These are phyloP conservation scores for Penicillium nucicola DNA, from an alignment of 495 filamentous ascomycete species.

Conservation along the genomic window DNA sequence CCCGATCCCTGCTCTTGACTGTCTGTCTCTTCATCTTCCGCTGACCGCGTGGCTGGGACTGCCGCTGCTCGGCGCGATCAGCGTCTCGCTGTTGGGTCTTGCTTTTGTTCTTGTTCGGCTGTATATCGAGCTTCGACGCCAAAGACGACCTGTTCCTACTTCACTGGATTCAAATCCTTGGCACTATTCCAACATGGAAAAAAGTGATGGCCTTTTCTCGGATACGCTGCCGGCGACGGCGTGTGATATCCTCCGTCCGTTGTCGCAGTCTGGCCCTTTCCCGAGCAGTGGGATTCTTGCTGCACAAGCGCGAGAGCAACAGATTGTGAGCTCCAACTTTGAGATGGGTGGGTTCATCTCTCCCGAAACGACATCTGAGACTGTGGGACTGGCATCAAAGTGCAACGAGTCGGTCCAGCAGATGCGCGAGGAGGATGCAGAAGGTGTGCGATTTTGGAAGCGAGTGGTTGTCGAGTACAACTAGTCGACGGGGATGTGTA, in stretches of 20 bases:
- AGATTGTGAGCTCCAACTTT: not conserved
- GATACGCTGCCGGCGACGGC: conserved; percentile 20
- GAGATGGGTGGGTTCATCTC: not conserved
- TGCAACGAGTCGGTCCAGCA: conserved; percentile 25
- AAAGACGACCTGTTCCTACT: not conserved
- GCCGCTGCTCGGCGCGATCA: not conserved
- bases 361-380: not conserved
- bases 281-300: conserved; percentile 30
- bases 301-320: conserved; percentile 15
- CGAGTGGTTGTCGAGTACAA: conserved; percentile 37
- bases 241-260: conserved; percentile 35
- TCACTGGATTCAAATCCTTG: not conserved
- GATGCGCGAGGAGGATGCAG: conserved; percentile 29
- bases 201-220: conserved; percentile 1
- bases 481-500: conserved; percentile 6
- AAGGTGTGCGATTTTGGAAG: conserved; percentile 32
- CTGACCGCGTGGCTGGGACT: not conserved
- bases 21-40: not conserved
- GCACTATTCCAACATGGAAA: conserved; percentile 18
- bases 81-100: not conserved
- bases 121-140: not conserved
- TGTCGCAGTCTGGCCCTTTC: conserved; percentile 30
- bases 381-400: conserved; percentile 14
- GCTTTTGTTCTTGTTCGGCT: not conserved
- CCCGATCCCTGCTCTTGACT: not conserved